phyloP scores from a whole-genome alignment of 495 filamentous ascomycete species.

The Hypomontagnella submonticulosa region DNA sequence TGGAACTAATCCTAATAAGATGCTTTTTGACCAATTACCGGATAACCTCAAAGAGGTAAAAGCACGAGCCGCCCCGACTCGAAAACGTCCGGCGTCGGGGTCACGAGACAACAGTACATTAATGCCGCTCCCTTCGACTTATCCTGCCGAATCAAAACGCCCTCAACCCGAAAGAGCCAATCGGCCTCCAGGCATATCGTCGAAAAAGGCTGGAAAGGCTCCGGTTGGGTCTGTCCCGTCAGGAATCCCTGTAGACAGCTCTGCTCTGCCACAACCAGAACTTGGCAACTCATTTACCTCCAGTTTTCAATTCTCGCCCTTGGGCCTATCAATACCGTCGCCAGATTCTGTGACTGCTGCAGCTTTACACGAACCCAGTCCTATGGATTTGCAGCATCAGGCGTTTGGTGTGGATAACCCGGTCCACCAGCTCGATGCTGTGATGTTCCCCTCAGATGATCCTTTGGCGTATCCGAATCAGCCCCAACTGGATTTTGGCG shows the following conservation, averaged over 20 bases:
- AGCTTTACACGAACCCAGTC: constrained; percentile 42
- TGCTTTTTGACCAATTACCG: constrained; percentile 84
- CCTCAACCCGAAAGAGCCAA: constrained; percentile 54
- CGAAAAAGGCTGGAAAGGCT: constrained; percentile 43
- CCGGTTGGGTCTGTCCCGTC: constrained; percentile 41
- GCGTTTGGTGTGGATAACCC: constrained; percentile 54
- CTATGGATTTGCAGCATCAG: constrained; percentile 50
- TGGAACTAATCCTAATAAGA: constrained; percentile 53
- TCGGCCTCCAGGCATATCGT: constrained; percentile 41
- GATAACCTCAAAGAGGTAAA: constrained; percentile 66
- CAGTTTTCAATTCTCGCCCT: constrained; percentile 42
- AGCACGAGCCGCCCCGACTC: constrained; percentile 53
- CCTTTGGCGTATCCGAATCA: constrained; percentile 91
- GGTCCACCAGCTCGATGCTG: constrained; percentile 79
- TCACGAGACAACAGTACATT: constrained; percentile 49
- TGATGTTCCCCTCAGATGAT: constrained; percentile 94
- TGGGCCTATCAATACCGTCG: constrained; percentile 43
- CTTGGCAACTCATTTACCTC: constrained; percentile 37
- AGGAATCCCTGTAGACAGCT: constrained; percentile 49
- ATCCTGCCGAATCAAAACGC: constrained; percentile 17
- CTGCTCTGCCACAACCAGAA: constrained; percentile 43
- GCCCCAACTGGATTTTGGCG: constrained; percentile 70
- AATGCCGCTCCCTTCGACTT: constrained; percentile 16
- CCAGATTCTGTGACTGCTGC: constrained; percentile 46
- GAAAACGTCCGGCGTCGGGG: constrained; percentile 68